Evolutionary conservation across 805 yeast genomes (phyloP), one percentile per base, ranked within the genome.

Genomic region (Crinitomyces ghanaensis): DNA sequence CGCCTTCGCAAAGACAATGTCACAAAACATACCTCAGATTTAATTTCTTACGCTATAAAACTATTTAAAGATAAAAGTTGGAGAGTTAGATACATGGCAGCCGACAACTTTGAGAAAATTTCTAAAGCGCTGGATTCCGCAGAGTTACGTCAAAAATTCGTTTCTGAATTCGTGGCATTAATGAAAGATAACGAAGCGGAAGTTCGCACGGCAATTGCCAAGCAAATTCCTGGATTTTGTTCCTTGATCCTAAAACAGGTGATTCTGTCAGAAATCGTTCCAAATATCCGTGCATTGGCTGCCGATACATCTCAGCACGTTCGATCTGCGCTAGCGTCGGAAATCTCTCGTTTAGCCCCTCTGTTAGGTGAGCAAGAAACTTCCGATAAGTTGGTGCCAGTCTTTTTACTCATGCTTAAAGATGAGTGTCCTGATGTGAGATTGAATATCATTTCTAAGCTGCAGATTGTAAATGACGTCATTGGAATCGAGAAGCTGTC

Each of bases 51-150:
- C 42, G 68, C 93, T 2, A 66, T 78, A 43, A 72, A 73, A 43
- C 66, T 91, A 44, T 77, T 83, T 38, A 71, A 68, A 43, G 98
- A 91, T 61, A 84, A 82, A 58, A 79, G 93, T 51, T 91, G 99
- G 99, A 76, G 98, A 58, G 97, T 91, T 37, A 77, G 98, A 51
- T 91, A 88, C 60, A 85, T 91, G 77, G 93, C 94, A 21, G 95
- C 96, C n/a, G 96, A 88, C 54, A 70, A 85, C 48, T 86, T 85
- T 51, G 82, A 77, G 46, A 63, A 66, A 41, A 69, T 91, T 39
- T 83, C 93, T 2, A 46, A 60, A 12, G 74, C 73, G 43, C 76
- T 86, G 50, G 64, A 66, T 45, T 64, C 67, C 40, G 66, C 71
- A 31, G 72, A 68, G 25, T 60, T 65, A 19, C 77, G 74, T 43